A percentile compares a stretch with the other conserved stretches of the same genome.
Conservation (phyloP, 192 early-diverging fungal species). For the Podila clonocystis region DNA sequence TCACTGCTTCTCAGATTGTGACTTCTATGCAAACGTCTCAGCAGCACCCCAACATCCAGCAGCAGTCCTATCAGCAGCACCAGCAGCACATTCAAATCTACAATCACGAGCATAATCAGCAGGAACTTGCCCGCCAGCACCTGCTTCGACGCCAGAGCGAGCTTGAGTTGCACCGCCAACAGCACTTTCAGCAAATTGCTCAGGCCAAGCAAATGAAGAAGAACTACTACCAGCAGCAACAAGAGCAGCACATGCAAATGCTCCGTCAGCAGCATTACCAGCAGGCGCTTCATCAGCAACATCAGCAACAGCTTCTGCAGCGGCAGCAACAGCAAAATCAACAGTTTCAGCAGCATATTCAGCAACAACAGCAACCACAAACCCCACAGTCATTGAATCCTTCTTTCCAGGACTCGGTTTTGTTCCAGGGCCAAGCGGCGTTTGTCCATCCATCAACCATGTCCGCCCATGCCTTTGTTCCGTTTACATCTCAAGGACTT, state of each 20-base stretch:
- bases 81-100: constrained; percentile 11
- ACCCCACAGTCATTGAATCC: background rate
- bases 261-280: constrained; percentile 10
- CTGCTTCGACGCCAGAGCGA: constrained; percentile 2
- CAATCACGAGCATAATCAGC: constrained; percentile 12
- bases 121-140: constrained; percentile 7
- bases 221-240: constrained; percentile 9
- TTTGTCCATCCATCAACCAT: constrained; percentile 3
- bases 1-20: constrained; percentile 15
- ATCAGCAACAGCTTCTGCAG: constrained; percentile 4
- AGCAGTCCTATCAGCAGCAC: constrained; percentile 22
- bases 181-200: constrained; percentile 1
- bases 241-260: constrained; percentile 5
- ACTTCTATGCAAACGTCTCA: constrained; percentile 25
- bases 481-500: background rate
- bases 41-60: constrained; percentile 16
- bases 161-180: background rate
- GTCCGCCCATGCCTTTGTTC: background rate
- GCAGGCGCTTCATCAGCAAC: constrained; percentile 1
- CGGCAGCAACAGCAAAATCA: constrained; percentile 6
- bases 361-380: constrained; percentile 6
- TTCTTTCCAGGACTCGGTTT: constrained; percentile 8
- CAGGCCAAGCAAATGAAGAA: constrained; percentile 11
- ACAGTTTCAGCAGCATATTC: constrained; percentile 3
- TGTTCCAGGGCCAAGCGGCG: constrained; percentile 18